These are phyloP conservation scores for Podila clonocystis DNA, from an alignment of 192 early-diverging fungal species.

Conservation along the genomic window DNA sequence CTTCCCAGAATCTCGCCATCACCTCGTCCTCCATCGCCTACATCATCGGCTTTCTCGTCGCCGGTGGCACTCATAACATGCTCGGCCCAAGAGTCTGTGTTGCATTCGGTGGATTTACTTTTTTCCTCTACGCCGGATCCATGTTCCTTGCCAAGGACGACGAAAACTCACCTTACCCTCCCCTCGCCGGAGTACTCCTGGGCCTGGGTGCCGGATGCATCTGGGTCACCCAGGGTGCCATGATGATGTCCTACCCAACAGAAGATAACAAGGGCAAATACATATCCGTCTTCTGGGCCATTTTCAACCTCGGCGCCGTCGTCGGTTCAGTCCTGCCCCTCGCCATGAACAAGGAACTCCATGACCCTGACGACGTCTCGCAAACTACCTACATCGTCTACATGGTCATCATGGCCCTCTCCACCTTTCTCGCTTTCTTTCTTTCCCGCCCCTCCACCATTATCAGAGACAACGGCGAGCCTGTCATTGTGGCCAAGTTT, in stretches of 20 bases:
- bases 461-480: conserved; percentile 72
- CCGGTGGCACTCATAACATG: conserved; percentile 82
- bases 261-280: conserved; percentile 84
- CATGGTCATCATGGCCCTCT: conserved; percentile 74
- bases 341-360: conserved; percentile 62
- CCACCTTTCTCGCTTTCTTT: conserved; percentile 62
- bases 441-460: conserved; percentile 69
- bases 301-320: conserved; percentile 85
- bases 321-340: conserved; percentile 80
- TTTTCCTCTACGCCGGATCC: conserved; percentile 83
- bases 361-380: conserved; percentile 60
- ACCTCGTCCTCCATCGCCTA: conserved; percentile 63
- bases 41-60: conserved; percentile 77
- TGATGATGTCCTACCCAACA: conserved; percentile 88
- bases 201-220: conserved; percentile 79
- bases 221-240: conserved; percentile 83
- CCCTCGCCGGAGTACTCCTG: conserved; percentile 79
- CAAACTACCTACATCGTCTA: conserved; percentile 81
- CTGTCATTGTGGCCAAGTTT: conserved; percentile 73
- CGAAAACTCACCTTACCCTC: conserved; percentile 64
- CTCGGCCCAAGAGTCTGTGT: conserved; percentile 75
- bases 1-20: conserved; percentile 42
- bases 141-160: conserved; percentile 73
- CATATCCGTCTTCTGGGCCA: conserved; percentile 88
- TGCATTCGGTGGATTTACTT: conserved; percentile 73